phyloP scores from a whole-genome alignment of 495 filamentous ascomycete species.

The Amphirosellinia nigrospora region DNA sequence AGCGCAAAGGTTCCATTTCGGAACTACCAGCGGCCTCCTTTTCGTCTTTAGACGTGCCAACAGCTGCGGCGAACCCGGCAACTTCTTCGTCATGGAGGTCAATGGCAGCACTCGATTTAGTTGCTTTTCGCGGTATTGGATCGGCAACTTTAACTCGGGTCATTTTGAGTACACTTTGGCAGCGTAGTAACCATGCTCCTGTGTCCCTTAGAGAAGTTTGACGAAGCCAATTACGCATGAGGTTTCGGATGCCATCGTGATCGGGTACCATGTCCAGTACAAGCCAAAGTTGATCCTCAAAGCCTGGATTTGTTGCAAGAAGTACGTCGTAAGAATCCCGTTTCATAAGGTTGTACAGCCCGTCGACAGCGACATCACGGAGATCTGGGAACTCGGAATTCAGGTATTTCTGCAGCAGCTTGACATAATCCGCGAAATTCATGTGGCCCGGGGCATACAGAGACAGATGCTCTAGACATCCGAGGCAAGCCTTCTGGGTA shows the following conservation, averaged over 20 bases:
- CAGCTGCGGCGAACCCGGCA: constrained; percentile 84
- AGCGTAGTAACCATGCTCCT: constrained; percentile 82
- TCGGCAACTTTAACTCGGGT: constrained; percentile 68
- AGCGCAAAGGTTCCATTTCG: constrained; percentile 86
- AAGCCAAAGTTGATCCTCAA: constrained; percentile 93
- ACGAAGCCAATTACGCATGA: constrained; percentile 88
- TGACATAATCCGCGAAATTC: constrained; percentile 82
- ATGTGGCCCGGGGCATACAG: constrained; percentile 89
- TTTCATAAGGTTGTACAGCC: constrained; percentile 94
- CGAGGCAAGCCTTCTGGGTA: constrained; percentile 77
- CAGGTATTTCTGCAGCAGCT: constrained; percentile 77
- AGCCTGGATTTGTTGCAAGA: constrained; percentile 68
- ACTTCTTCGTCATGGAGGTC: constrained; percentile 96
- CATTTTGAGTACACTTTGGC: constrained; percentile 87
- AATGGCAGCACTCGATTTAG: constrained; percentile 59
- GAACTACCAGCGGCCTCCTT: constrained; percentile 62
- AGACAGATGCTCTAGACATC: constrained; percentile 88
- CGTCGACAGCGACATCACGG: constrained; percentile 82
- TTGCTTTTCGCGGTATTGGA: constrained; percentile 45
- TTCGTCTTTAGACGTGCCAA: constrained; percentile 68
- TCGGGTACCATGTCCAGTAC: constrained; percentile 77
- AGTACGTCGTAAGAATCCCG: constrained; percentile 83
- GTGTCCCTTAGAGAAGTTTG: constrained; percentile 83
- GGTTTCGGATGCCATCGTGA: constrained; percentile 76
- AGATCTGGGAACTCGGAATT: constrained; percentile 69